These are phyloP conservation scores for Avena sativa DNA, from an alignment of 176 grass and related monocot species.

Conservation along the genomic window DNA sequence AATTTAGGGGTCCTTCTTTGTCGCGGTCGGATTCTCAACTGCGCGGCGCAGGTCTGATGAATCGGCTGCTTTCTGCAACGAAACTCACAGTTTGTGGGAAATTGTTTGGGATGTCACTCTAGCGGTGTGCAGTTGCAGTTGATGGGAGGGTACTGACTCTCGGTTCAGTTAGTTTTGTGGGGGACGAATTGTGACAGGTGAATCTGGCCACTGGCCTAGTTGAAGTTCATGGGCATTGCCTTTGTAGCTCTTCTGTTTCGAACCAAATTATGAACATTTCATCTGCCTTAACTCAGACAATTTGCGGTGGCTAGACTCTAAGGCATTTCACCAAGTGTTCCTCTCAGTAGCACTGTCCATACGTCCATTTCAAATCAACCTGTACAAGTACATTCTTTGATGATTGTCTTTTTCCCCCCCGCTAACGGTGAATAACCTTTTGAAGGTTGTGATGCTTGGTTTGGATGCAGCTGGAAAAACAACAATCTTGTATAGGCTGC, in stretches of 20 bases:
- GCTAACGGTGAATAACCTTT: slow-evolving; percentile 34
- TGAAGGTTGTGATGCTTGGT: slow-evolving; percentile 96
- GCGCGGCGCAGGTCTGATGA: background rate
- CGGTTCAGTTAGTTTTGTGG: background rate
- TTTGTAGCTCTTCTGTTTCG: background rate
- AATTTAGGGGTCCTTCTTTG: background rate
- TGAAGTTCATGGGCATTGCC: background rate
- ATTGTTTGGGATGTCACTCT: background rate
- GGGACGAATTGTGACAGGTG: background rate
- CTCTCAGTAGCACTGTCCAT: background rate
- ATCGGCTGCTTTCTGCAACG: background rate
- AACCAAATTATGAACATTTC: background rate
- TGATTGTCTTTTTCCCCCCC: background rate
- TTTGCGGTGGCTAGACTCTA: background rate
- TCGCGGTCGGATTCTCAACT: background rate
- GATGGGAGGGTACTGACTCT: background rate
- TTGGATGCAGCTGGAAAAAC: slow-evolving; percentile 93
- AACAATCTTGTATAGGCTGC: slow-evolving; percentile 85
- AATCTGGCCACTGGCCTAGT: background rate
- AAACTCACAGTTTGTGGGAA: background rate
- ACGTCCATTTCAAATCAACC: background rate
- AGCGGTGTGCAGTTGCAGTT: background rate
- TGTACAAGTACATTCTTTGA: background rate
- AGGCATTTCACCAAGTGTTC: background rate
- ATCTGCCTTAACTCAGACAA: background rate